Evolutionary conservation across 345 rosid genomes (phyloP), one percentile per base, ranked within the genome.

Genomic region (Eucalyptus sp.): DNA sequence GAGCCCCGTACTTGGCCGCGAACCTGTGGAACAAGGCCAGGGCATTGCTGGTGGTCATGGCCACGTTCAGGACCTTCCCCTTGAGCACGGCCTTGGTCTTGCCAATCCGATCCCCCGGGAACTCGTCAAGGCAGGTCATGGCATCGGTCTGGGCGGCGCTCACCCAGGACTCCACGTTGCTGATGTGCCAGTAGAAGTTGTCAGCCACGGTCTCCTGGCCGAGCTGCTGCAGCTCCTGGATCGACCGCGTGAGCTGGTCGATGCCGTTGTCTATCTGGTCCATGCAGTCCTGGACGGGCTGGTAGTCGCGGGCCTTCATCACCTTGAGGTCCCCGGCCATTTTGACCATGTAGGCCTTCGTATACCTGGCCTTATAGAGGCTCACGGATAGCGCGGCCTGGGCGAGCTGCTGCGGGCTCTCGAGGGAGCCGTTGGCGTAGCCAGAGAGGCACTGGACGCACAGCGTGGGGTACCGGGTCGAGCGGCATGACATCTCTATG

Each of bases 121-220:
- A 94, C 86, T 93, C 92, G 43, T 92, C 94, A 7, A 91, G 86
- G 87, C 99, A 97, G 51, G 90, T 88, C 87, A 86, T 92, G 10
- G 98, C 95, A 89, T 96, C 97, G 3, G 99, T 95, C 41, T 95
- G 88, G 52, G 99, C 98, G 10, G 96, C 91, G 89, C 97, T 93
- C 13, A 95, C 91, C 99, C 99, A 97, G 22, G 96, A 90, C 88
- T 96, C 93, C 13, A 96, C 91, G 88, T 95, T 96, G 86, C 93
- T 93, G 17, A 93, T 87, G 91, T 92, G 99, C 94, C 93, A 95
- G 84, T 91, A 85, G 3, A 91, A 88, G 80, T 93, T 92, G 14
- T 87, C 91, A 2, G 60, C 91, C 37, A 89, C 68, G 12, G 87
- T 85, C 60, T 86, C 87, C 86, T 16, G 56, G 46, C 88, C 90